phyloP scores from a whole-genome alignment of 1,284 basidiomycete species.

The Schizophyllum commune region DNA sequence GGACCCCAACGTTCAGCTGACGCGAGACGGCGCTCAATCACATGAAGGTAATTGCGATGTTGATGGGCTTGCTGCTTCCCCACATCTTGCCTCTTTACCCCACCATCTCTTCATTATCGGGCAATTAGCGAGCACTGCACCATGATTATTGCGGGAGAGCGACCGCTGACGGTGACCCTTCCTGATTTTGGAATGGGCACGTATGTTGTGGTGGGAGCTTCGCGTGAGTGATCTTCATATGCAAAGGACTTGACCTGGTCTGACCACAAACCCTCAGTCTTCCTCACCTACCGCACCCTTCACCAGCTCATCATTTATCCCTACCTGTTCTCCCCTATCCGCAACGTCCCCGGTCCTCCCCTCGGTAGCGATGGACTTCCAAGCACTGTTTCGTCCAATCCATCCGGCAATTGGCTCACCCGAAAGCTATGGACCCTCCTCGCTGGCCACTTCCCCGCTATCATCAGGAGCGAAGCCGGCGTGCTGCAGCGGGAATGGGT shows the following conservation, averaged over 20 bases:
- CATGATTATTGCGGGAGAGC: neutral
- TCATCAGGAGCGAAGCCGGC: slow-evolving; percentile 34
- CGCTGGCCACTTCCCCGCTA: slow-evolving; percentile 28
- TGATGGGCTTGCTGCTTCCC: neutral
- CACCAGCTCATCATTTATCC: slow-evolving; percentile 30
- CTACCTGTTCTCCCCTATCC: slow-evolving; percentile 32
- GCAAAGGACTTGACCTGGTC: too few relatives aligned
- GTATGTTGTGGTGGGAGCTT: neutral
- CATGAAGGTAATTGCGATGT: neutral
- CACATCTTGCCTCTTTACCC: neutral
- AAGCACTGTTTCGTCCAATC: too few relatives aligned
- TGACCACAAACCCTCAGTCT: too few relatives aligned
- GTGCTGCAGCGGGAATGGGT: slow-evolving; percentile 39
- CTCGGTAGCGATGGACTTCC: slow-evolving; percentile 17
- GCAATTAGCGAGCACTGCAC: neutral
- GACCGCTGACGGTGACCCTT: neutral
- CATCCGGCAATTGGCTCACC: too few relatives aligned
- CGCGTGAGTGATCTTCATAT: too few relatives aligned
- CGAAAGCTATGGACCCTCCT: slow-evolving; percentile 12
- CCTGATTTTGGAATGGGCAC: neutral
- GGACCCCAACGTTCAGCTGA: neutral
- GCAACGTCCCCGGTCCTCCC: slow-evolving; percentile 35
- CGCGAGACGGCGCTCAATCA: neutral
- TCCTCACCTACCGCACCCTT: slow-evolving; percentile 8
- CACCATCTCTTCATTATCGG: neutral